Evolutionary conservation across 1,284 basidiomycete genomes (phyloP).

Genomic region (Pyrrhoderma lamaoense): DNA sequence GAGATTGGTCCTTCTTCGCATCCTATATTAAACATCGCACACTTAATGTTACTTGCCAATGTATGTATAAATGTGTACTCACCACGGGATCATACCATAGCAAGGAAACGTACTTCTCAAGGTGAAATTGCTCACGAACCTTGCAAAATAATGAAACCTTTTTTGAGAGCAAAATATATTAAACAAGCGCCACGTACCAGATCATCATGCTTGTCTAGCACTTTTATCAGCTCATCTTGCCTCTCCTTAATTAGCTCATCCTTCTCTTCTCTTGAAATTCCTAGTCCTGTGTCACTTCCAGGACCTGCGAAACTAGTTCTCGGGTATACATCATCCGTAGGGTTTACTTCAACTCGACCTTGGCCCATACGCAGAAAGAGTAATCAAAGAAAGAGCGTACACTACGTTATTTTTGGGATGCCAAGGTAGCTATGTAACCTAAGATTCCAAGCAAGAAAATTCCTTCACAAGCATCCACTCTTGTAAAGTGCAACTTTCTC

Average conservation of each 20-base stretch:
- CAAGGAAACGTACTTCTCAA: constrained; percentile 72
- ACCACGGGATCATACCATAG: constrained; percentile 71
- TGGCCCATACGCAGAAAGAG: not conserved
- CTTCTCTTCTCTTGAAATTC: constrained; percentile 25
- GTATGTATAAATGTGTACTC: constrained; percentile 21
- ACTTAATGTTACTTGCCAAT: not conserved
- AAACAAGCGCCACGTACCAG: constrained; percentile 42
- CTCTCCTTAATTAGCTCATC: constrained; percentile 46
- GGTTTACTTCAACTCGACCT: not conserved
- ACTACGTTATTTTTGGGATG: not conserved
- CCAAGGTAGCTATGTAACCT: no score
- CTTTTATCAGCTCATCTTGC: constrained; percentile 49
- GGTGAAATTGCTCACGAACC: constrained; percentile 81
- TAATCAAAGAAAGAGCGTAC: not conserved
- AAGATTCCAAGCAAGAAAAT: no score
- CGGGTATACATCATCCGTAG: not conserved
- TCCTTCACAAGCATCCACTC: no score
- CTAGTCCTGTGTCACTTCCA: no score
- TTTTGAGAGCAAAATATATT: not conserved
- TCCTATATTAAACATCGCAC: constrained; percentile 6
- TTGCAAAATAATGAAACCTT: constrained; percentile 25
- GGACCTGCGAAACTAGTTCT: not conserved
- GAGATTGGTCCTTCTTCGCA: constrained; percentile 7
- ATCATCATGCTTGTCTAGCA: constrained; percentile 67
- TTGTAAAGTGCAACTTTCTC: no score